phyloP scores from a whole-genome alignment of 805 yeast genomes.

The Zygosaccharomyces lentus region DNA sequence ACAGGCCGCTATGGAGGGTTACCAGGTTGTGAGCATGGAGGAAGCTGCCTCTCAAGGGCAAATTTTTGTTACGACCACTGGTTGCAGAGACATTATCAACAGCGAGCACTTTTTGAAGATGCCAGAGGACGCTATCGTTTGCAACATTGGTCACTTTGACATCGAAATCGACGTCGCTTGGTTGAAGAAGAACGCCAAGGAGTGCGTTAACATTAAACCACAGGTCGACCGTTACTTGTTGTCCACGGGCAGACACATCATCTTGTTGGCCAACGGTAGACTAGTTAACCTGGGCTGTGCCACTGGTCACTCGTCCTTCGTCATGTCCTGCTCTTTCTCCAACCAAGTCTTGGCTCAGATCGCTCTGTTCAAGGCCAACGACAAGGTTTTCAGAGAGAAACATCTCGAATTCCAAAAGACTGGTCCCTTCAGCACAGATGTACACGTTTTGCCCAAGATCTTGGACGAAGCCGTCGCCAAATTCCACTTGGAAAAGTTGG shows the following conservation, averaged over 20 bases:
- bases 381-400: conserved; percentile 70
- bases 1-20: conserved; percentile 99
- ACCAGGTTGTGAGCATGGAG: conserved; percentile 92
- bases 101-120: conserved; percentile 79
- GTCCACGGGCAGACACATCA: conserved; percentile 85
- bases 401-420: conserved; percentile 88
- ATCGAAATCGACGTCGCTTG: conserved; percentile 99
- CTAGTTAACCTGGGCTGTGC: conserved; percentile 99
- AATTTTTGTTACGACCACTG: conserved; percentile 98
- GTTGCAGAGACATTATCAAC: conserved; percentile 97
- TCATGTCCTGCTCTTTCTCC: conserved; percentile 99
- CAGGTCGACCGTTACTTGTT: conserved; percentile 97
- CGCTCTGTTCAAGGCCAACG: conserved; percentile 88
- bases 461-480: conserved; percentile 98
- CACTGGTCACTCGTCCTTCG: conserved; percentile 98
- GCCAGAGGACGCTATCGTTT: conserved; percentile 99
- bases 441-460: conserved; percentile 94
- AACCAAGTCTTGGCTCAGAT: conserved; percentile 99
- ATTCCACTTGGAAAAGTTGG: conserved; percentile 91
- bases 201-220: conserved; percentile 96
- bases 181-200: conserved; percentile 90
- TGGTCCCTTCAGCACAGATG: conserved; percentile 88
- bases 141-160: conserved; percentile 99
- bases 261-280: conserved; percentile 98
- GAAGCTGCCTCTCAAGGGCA: conserved; percentile 92